These are phyloP conservation scores for Nakazawaea pomicola DNA, from an alignment of 805 yeast genomes.

Conservation along the genomic window DNA sequence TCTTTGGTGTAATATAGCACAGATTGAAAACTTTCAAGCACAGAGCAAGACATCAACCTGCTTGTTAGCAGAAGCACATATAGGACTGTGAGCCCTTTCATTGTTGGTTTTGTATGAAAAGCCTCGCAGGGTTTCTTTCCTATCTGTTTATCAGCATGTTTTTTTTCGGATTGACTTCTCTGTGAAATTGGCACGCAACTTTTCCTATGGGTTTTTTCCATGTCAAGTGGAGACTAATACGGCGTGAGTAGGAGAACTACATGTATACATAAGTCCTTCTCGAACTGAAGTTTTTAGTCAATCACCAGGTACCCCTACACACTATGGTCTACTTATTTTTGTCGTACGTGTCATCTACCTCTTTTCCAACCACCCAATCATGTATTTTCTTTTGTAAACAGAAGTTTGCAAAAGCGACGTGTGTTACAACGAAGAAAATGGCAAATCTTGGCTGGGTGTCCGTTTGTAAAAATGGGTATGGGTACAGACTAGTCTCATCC, in stretches of 20 bases:
- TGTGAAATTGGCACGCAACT: too few relatives aligned
- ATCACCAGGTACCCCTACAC: not conserved
- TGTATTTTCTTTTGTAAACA: slow-evolving; percentile 18
- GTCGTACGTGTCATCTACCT: slow-evolving; percentile 12
- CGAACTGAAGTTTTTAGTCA: too few relatives aligned
- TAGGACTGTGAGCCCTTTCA: too few relatives aligned
- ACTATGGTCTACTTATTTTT: slow-evolving; percentile 1
- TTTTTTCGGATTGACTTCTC: too few relatives aligned
- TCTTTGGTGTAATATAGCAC: not conserved
- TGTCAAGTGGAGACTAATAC: too few relatives aligned
- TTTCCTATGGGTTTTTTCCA: too few relatives aligned
- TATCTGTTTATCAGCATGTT: too few relatives aligned
- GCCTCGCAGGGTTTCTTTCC: too few relatives aligned
- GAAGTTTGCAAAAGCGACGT: slow-evolving; percentile 28
- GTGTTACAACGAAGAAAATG: slow-evolving; percentile 43
- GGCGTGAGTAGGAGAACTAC: too few relatives aligned
- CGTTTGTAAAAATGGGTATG: slow-evolving; percentile 65
- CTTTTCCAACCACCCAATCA: slow-evolving; percentile 11
- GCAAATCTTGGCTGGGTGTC: slow-evolving; percentile 35
- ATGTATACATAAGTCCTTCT: not conserved
- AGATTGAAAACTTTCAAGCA: not conserved
- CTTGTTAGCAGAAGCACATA: too few relatives aligned
- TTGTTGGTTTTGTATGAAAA: too few relatives aligned
- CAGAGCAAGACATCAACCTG: not conserved
- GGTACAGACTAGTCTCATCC: slow-evolving; percentile 43